These are phyloP conservation scores for Pythium angustatum DNA, from an alignment of 352 stramenopile genomes.

Conservation along the genomic window DNA sequence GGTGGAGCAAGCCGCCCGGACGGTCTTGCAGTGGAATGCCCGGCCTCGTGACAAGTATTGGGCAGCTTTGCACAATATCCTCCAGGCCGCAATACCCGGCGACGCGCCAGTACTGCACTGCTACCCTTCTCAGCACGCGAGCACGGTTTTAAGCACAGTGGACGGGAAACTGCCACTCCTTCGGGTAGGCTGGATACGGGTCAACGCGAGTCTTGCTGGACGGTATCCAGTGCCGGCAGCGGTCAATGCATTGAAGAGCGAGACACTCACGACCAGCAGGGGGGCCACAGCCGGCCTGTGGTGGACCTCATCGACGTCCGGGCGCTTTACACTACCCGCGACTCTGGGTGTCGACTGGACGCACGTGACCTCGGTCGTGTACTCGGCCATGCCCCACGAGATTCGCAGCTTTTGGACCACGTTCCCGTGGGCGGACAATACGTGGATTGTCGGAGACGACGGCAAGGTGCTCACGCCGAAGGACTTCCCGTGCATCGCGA, in stretches of 20 bases:
- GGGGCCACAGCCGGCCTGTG: no score
- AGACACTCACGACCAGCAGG: no score
- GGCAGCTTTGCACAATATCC: neutral
- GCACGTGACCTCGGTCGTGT: no score
- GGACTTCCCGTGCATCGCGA: neutral
- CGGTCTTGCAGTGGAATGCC: constrained; percentile 1
- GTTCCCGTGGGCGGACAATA: neutral
- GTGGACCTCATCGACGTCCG: no score
- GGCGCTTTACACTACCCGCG: no score
- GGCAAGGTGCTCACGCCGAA: neutral
- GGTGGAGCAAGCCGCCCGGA: neutral
- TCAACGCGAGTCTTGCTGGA: neutral
- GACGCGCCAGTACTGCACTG: neutral
- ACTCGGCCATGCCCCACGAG: no score
- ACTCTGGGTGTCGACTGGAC: no score
- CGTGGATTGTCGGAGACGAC: neutral
- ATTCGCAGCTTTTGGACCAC: neutral
- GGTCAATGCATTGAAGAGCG: no score
- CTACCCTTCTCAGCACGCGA: neutral
- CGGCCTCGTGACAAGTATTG: constrained; percentile 5
- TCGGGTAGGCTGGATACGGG: neutral
- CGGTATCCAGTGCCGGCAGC: neutral
- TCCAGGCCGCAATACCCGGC: neutral
- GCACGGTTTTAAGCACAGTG: neutral
- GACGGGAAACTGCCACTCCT: neutral